Evolutionary conservation across 2,329 filamentous ascomycete species (phyloP), one percentile per base, ranked within the genome.

Genomic region (Grosmannia clavigera): DNA sequence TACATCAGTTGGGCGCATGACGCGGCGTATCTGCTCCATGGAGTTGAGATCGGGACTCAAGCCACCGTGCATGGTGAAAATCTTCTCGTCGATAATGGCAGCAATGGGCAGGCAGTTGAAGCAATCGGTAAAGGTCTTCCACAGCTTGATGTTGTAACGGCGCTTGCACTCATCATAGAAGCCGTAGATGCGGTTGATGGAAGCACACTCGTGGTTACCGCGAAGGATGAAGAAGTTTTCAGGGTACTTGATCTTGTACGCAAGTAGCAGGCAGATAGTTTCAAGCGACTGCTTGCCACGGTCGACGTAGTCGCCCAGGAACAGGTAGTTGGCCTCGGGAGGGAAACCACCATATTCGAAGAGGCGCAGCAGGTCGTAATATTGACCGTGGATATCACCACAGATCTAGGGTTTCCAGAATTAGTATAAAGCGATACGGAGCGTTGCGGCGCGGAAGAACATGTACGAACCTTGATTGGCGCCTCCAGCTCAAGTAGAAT

Each of bases 121-220:
- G 82, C 92, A 96, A 74, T 99, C 92, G 65, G 92, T 96, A 73
- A 99, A 97, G 1, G 92, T 97, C 83, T 99, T 99, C 92, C 92
- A 97, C 63, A 97, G 82, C 83, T 97, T 97, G 80, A 97, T 96
- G 77, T 97, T 99, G 80, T 95, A 97, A 68, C 92, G 84, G 72
- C 94, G 87, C 81, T 99, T 99, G 86, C 92, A 99, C 77, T 99
- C 92, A 71, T 99, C 94, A 80, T 99, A 99, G 80, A 99, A 99
- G 62, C 94, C 94, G 74, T 99, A 99, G 75, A 97, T 95, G 71
- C 94, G 90, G 80, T 95, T 99, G 81, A 99, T 95, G 58, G 90
- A 95, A 62, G 94, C 94, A 77, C 94, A 97, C 76, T 99, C 94
- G 81, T 99, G 94, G 81, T 99, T 99, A 65, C 94, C 94, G 67